Evolutionary conservation across 345 rosid genomes (phyloP), one percentile per base, ranked within the genome.

Genomic region (Eucalyptus sp.): DNA sequence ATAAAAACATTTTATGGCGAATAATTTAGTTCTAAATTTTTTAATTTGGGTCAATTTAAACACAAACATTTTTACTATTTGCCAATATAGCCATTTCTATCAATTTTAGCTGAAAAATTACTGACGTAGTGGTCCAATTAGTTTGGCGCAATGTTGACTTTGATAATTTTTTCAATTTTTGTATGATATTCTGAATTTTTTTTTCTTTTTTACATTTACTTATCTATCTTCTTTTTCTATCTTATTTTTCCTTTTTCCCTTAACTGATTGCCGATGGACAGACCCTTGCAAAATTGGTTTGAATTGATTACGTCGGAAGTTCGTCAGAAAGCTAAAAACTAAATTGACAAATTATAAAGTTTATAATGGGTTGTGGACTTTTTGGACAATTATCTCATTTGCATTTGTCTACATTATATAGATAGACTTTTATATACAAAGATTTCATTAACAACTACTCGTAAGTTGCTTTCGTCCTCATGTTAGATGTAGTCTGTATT

Each of bases 221-320:
- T 64, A 13, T 64, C 5, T 64, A 64, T 29, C 18, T 64, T 62
- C 8, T 29, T 62, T 62, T 3, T 62, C 15, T 62, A 62, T 29
- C 37, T 64, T 14, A 4, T 64, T 64, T 64, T 64, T 64, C 10
- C 37, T 64, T n/a, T 64, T n/a, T 64, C 18, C 17, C 18, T 13
- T 29, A 4, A n/a, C 3, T 1, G 1, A 8, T 64, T 2, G 1
- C 4, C 2, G 5, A 64, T n/a, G 33, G 71, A 1, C 0, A 3
- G 8, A 64, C 37, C 29, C 71, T 64, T n/a, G 17, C 37, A 14
- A n/a, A 64, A 64, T n/a, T 29, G 37, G 18, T n/a, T n/a, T 2
- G 1, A n/a, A 64, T 64, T 8, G 16, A 62, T 16, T 62, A 29
- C 16, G 4, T 29, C 13, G 4, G n/a, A 29, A 29, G 4, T 6